These are phyloP conservation scores for Cylindrotheca fusiformis DNA, from an alignment of 108 stramenopile species.

Conservation along the genomic window DNA sequence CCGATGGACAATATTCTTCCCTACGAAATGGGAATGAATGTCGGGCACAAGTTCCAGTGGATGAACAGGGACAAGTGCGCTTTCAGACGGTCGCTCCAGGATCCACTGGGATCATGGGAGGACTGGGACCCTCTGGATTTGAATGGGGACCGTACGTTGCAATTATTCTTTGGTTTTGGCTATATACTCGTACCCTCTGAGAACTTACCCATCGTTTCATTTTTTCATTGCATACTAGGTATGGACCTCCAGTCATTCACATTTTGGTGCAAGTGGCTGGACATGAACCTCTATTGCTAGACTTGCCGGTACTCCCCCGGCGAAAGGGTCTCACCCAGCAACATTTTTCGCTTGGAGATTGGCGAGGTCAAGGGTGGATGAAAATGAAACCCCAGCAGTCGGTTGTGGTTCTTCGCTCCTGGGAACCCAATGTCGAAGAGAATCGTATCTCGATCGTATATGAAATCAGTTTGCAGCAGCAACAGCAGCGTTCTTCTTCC, in stretches of 20 bases:
- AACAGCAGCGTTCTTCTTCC: too few species aligned
- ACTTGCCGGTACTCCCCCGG: slow-evolving; percentile 32
- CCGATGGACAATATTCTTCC: slow-evolving; percentile 61
- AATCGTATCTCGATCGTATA: slow-evolving; percentile 30
- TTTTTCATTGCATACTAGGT: too few species aligned
- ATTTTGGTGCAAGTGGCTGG: slow-evolving; percentile 30
- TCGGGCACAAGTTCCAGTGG: slow-evolving; percentile 39
- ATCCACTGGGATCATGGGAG: slow-evolving; percentile 49
- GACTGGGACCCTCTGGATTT: slow-evolving; percentile 39
- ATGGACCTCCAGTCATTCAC: slow-evolving; percentile 49
- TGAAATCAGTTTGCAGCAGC: neutral
- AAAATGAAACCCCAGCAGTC: slow-evolving; percentile 13
- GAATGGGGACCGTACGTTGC: slow-evolving; percentile 30
- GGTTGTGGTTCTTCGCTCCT: slow-evolving; percentile 14
- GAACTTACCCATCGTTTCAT: too few species aligned
- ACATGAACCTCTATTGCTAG: slow-evolving; percentile 36
- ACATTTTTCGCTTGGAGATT: slow-evolving; percentile 15
- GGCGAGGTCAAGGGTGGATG: slow-evolving; percentile 13
- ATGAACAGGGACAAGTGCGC: slow-evolving; percentile 3
- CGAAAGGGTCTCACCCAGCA: slow-evolving; percentile 11
- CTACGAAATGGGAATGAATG: slow-evolving; percentile 47
- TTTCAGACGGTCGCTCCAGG: slow-evolving; percentile 61
- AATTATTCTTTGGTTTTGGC: too few species aligned
- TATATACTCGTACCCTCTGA: too few species aligned
- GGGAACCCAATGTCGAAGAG: slow-evolving; percentile 18